Percentiles rank a stretch among this genome's conserved stretches.
phyloP scores from a whole-genome alignment of 2,329 filamentous ascomycete species.

The Metarhizium humberi region DNA sequence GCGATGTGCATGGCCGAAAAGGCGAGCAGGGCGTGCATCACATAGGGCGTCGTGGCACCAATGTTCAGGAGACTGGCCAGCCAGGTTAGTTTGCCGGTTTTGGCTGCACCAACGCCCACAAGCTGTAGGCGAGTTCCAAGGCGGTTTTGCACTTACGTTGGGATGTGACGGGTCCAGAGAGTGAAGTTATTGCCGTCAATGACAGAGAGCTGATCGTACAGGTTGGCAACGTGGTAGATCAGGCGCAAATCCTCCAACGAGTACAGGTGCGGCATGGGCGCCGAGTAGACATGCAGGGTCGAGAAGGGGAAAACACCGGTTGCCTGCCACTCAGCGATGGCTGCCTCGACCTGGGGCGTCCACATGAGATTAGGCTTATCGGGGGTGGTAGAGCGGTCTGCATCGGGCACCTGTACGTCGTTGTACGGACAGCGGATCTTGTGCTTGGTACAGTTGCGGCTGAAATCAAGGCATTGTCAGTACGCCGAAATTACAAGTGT shows the following conservation, averaged over 20 bases:
- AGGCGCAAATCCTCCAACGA: constrained; percentile 73
- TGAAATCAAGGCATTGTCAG: constrained; percentile 26
- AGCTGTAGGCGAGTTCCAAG: background rate
- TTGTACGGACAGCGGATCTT: constrained; percentile 98
- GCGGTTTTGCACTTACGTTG: constrained; percentile 55
- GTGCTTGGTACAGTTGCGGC: constrained; percentile 97
- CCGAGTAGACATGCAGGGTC: constrained; percentile 66
- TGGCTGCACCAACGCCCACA: background rate
- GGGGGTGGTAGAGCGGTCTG: constrained; percentile 49
- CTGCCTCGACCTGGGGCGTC: constrained; percentile 74
- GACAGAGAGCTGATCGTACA: constrained; percentile 72
- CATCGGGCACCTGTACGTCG: constrained; percentile 61
- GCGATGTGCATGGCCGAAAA: constrained; percentile 93
- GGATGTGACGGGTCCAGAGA: constrained; percentile 87
- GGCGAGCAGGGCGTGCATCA: constrained; percentile 87
- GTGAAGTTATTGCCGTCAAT: constrained; percentile 77
- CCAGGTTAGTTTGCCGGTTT: background rate
- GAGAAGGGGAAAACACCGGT: constrained; percentile 82
- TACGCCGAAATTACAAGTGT: background rate
- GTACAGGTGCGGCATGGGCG: constrained; percentile 62
- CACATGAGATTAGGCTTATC: constrained; percentile 68
- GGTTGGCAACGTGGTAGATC: constrained; percentile 80
- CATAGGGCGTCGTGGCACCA: constrained; percentile 72
- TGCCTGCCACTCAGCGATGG: constrained; percentile 73
- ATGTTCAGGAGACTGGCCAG: constrained; percentile 51